phyloP scores from a whole-genome alignment of 2,329 filamentous ascomycete genomes.

The Alternaria novae-zelandiae region DNA sequence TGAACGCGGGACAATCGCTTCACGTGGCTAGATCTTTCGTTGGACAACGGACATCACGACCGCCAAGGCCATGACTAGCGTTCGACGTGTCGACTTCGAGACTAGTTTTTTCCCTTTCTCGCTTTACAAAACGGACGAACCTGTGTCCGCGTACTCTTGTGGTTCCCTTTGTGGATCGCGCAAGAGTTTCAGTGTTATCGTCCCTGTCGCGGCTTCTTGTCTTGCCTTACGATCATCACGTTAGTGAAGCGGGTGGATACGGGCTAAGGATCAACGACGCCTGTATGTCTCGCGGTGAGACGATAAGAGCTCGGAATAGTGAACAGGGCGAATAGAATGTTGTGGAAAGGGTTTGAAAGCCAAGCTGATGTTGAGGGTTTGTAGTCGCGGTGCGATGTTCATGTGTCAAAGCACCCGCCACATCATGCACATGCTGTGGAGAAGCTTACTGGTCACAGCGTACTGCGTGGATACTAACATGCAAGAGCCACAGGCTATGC shows the following conservation, averaged over 20 bases:
- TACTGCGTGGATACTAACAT: background rate
- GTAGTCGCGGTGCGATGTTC: background rate
- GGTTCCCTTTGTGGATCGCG: background rate
- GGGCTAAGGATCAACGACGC: background rate
- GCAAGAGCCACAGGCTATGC: background rate
- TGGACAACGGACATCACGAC: background rate
- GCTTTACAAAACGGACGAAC: background rate
- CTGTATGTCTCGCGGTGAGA: background rate
- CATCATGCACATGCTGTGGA: background rate
- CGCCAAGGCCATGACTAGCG: slow-evolving; percentile 4
- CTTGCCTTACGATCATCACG: background rate
- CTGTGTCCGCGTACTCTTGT: background rate
- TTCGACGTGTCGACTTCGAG: slow-evolving; percentile 1
- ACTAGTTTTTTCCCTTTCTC: background rate
- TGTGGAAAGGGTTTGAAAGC: background rate
- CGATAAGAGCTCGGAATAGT: background rate
- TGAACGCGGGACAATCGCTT: background rate
- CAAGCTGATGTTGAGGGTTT: background rate
- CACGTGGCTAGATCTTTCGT: background rate
- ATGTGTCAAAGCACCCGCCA: background rate
- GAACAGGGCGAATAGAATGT: background rate
- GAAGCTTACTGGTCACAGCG: background rate
- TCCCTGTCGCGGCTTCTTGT: background rate
- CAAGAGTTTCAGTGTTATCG: background rate
- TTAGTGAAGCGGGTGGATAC: background rate